These are phyloP conservation scores for Didymellaceae sp. DNA, from an alignment of 2,329 filamentous ascomycete species.

Conservation along the genomic window DNA sequence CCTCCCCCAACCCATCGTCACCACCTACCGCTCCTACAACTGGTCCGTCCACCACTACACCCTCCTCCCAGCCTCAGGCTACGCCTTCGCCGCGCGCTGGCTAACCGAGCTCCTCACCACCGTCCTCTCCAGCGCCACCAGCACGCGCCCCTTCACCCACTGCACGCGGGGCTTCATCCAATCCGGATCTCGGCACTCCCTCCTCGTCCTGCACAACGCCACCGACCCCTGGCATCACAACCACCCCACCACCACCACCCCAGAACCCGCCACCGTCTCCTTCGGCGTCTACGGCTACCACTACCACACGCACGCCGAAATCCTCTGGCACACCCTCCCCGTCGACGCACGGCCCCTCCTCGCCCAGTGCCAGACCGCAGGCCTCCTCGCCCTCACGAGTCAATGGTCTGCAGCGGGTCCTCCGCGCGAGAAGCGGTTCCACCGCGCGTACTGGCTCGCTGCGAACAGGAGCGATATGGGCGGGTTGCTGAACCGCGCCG, in stretches of 20 bases:
- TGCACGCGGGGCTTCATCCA: constrained; percentile 34
- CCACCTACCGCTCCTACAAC: constrained; percentile 30
- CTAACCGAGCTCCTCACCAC: constrained; percentile 7
- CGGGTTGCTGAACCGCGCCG: constrained; percentile 21
- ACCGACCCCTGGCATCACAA: constrained; percentile 26
- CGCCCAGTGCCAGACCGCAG: not conserved
- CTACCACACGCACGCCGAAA: constrained; percentile 24
- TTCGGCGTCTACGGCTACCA: constrained; percentile 35
- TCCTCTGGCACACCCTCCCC: constrained; percentile 36
- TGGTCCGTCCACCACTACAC: constrained; percentile 31
- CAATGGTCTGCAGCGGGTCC: too few species aligned
- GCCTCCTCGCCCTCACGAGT: constrained; percentile 12
- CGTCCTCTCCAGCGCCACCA: not conserved
- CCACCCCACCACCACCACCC: too few species aligned
- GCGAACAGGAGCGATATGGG: constrained; percentile 26
- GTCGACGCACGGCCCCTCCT: constrained; percentile 14
- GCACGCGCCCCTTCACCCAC: constrained; percentile 22
- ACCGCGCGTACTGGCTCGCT: constrained; percentile 39
- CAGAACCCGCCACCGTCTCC: constrained; percentile 23
- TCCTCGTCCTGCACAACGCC: constrained; percentile 42
- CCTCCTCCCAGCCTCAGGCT: constrained; percentile 16
- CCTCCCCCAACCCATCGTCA: constrained; percentile 23
- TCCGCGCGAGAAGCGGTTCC: constrained; percentile 35
- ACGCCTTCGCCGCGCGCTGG: constrained; percentile 17
- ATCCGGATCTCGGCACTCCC: constrained; percentile 19